phyloP scores from a whole-genome alignment of 306 rosid genomes.

The Cucurbita pepo region DNA sequence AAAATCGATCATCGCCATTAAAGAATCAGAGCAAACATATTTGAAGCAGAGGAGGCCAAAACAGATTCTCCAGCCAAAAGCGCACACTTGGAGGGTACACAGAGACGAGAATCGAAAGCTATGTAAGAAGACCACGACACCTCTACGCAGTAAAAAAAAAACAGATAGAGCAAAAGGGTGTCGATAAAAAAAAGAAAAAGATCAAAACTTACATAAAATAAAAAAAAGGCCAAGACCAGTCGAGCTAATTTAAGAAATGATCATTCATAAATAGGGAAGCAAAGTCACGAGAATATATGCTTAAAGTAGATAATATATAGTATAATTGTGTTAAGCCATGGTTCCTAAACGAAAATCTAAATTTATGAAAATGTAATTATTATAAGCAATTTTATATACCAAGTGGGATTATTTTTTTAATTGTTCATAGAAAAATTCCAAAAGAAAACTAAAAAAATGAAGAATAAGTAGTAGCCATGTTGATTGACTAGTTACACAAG shows the following conservation, averaged over 20 bases:
- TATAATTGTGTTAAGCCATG: too few relatives aligned
- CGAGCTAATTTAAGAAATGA: too few relatives aligned
- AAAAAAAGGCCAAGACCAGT: background rate
- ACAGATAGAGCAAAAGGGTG: constrained; percentile 1
- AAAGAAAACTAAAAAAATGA: background rate
- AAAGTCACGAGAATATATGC: too few relatives aligned
- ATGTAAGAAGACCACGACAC: background rate
- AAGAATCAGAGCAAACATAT: background rate
- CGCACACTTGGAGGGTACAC: constrained; percentile 3
- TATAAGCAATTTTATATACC: background rate
- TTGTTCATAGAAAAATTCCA: background rate
- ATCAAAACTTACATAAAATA: too few relatives aligned
- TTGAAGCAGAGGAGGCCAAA: background rate
- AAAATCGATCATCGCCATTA: background rate
- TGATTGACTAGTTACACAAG: constrained; percentile 10
- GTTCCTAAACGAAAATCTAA: too few relatives aligned
- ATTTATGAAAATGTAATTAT: background rate
- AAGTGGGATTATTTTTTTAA: background rate
- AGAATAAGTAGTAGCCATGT: background rate
- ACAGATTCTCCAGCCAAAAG: constrained; percentile 5
- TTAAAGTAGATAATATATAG: too few relatives aligned
- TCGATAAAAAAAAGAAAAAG: background rate
- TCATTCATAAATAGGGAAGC: too few relatives aligned
- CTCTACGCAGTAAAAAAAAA: background rate
- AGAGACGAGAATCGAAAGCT: background rate